phyloP scores from a whole-genome alignment of 2,329 filamentous ascomycete genomes.

The Fusarium sulawesiense region DNA sequence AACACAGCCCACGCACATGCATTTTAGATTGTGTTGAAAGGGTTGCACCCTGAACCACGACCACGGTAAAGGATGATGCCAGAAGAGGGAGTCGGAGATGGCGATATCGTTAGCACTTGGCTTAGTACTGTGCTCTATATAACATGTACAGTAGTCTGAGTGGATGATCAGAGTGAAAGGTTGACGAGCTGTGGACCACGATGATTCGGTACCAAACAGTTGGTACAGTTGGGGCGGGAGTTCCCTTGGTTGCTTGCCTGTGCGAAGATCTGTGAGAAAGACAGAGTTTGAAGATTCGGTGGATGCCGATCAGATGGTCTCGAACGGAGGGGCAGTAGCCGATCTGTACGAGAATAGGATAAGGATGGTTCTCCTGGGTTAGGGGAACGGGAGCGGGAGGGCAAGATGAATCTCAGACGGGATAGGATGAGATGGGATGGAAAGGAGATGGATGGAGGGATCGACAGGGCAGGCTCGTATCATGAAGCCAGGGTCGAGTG shows the following conservation, averaged over 20 bases:
- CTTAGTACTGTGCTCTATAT: background rate
- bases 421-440: background rate
- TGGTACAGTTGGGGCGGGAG: slow-evolving; percentile 26
- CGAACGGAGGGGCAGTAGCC: slow-evolving; percentile 18
- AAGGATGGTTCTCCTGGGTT: slow-evolving; percentile 25
- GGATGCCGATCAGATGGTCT: slow-evolving; percentile 38
- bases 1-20: background rate
- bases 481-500: slow-evolving; percentile 12
- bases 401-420: slow-evolving; percentile 20
- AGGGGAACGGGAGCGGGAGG: slow-evolving; percentile 11
- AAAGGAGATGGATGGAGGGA: slow-evolving; percentile 19
- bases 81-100: background rate
- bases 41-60: background rate
- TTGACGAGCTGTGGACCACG: background rate
- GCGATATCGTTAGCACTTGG: background rate
- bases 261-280: slow-evolving; percentile 18
- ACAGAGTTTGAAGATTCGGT: slow-evolving; percentile 5
- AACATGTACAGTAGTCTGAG: background rate
- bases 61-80: background rate
- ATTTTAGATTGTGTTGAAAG: background rate
- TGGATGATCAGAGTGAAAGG: background rate
- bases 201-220: slow-evolving; percentile 26
- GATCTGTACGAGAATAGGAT: slow-evolving; percentile 15
- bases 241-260: slow-evolving; percentile 18
- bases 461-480: slow-evolving; percentile 35